Evolutionary conservation across 805 yeast genomes (phyloP).

Genomic region (Nakazawaea anatomiae): DNA sequence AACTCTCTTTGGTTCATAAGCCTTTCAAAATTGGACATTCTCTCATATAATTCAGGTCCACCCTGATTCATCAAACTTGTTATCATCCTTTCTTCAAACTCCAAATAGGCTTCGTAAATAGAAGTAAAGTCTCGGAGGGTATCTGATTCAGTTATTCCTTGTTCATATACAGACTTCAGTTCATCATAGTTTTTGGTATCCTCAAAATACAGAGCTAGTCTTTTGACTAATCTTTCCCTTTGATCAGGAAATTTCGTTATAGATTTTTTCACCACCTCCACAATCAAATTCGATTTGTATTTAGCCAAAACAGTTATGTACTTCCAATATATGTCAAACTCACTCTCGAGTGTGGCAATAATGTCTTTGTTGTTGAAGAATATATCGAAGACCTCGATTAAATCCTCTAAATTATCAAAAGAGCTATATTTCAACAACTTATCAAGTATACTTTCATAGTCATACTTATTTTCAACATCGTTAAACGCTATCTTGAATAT

Average conservation of each 20-base stretch:
- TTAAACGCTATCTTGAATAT: constrained; percentile 12
- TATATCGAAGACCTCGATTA: constrained; percentile 21
- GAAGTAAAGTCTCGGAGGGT: constrained; percentile 58
- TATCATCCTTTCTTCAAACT: constrained; percentile 51
- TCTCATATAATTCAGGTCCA: constrained; percentile 30
- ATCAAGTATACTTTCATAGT: constrained; percentile 18
- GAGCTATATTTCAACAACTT: constrained; percentile 26
- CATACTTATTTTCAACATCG: neutral
- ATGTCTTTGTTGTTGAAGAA: constrained; percentile 29
- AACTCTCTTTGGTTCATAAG: constrained; percentile 53
- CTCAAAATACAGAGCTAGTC: constrained; percentile 43
- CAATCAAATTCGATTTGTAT: constrained; percentile 1
- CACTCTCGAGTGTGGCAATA: constrained; percentile 32
- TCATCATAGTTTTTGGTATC: constrained; percentile 27
- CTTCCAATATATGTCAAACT: constrained; percentile 41
- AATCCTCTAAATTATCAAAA: constrained; percentile 10
- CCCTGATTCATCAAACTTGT: constrained; percentile 19
- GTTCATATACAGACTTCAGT: constrained; percentile 40
- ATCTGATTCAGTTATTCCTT: constrained; percentile 37
- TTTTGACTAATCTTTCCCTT: constrained; percentile 38
- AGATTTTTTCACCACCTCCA: constrained; percentile 28
- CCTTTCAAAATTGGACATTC: constrained; percentile 43
- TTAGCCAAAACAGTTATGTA: constrained; percentile 35
- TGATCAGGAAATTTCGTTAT: constrained; percentile 53
- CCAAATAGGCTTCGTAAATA: constrained; percentile 57